Conservation (phyloP, 2,329 filamentous ascomycete species). For the Apiospora arundinis region DNA sequence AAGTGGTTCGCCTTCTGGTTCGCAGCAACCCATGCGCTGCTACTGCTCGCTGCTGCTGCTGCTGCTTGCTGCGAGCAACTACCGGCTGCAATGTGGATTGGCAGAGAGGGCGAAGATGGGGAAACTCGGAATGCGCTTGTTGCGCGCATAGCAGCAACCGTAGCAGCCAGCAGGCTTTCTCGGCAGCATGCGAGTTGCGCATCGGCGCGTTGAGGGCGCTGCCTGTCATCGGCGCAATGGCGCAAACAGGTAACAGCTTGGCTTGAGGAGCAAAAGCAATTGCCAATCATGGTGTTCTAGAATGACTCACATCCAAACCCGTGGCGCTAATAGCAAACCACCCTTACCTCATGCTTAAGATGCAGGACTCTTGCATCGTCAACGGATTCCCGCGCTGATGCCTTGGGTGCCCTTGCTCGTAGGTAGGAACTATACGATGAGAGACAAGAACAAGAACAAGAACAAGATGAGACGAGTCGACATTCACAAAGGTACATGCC, state of each 20-base stretch:
- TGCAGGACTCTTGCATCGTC: conserved; percentile 14
- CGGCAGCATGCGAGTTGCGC: neutral
- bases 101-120: neutral
- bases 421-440: neutral
- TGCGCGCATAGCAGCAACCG: neutral
- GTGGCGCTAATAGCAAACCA: conserved; percentile 15
- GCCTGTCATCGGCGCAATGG: conserved; percentile 11
- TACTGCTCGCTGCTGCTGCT: too few relatives aligned
- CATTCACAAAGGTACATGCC: neutral
- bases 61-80: neutral
- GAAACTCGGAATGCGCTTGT: conserved; percentile 1
- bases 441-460: too few relatives aligned
- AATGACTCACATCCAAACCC: conserved; percentile 11
- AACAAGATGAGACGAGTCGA: neutral
- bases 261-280: neutral
- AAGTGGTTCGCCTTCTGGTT: conserved; percentile 6
- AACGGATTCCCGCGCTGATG: conserved; percentile 8
- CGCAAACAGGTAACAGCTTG: neutral
- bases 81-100: neutral
- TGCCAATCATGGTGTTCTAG: neutral
- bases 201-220: neutral
- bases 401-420: neutral
- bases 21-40: neutral
- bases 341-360: conserved; percentile 5
- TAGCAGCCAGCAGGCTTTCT: neutral